Base-by-base conservation (phyloP, 2,329 filamentous ascomycete species). In the Aspergillus thermomutatus region DNA sequence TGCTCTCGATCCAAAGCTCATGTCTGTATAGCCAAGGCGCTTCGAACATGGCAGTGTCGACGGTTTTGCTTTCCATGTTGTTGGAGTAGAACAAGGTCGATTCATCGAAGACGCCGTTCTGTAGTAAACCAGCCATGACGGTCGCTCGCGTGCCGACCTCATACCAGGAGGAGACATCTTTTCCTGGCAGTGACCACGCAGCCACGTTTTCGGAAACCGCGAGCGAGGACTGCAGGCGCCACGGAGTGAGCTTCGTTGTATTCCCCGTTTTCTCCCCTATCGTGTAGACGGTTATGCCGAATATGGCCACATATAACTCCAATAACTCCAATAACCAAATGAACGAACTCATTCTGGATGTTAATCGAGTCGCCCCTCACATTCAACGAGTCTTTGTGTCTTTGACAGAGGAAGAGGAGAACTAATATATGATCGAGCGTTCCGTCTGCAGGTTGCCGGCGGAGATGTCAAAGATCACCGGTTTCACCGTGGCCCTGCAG, bases 1-100 rank as follows among this genome's bases (percentile, higher is more conserved):
- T 64, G 0, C 69, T 61, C 1, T 85, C 61, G 0, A 60, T 56
- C 31, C 0, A 8, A 54, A 85, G 82, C 56, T 86, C 81, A 41
- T 80, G 72, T 11, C 84, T 77, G 61, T 86, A 87, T 25, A 86
- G 66, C 84, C 84, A 87, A 0, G 84, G 82, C 0, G 80, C 76
- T 0, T 72, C 66, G 56, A 86, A 87, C 46, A 77, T 77, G 2
- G 71, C 68, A 14, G 69, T 63, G 51, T 83, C 75, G 37, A 85
- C 65, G 0, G 17, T 46, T 17, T 61, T 63, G 14, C 69, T 62
- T 9, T 75, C 61, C 40, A 84, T 70, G 57, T 81, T 80, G 25
- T 81, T 71, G 0, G 82, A 86, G 66, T 79, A 85, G 69, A 86
- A 87, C 0, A 87, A 66, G 0, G 81, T 69, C 0, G 71, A 69